Percentiles rank a stretch among this genome's conserved stretches.
Conservation (phyloP, 441 rosid genomes). For the Erodium moschatum region DNA sequence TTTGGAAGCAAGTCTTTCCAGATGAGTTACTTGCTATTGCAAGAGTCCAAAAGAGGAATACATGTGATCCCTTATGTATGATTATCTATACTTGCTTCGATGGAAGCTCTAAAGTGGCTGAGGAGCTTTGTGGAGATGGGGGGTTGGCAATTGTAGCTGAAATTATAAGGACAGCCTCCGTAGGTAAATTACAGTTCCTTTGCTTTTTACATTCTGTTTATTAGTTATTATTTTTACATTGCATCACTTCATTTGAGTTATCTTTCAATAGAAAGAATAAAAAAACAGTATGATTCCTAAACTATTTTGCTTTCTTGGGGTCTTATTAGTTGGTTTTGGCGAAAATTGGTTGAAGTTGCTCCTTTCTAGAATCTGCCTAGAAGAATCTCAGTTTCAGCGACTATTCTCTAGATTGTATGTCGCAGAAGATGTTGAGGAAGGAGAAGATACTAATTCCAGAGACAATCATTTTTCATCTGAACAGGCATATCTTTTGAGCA, state of each 20-base stretch:
- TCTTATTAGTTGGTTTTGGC: slow-evolving; percentile 48
- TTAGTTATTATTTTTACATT: neutral
- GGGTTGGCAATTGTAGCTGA: slow-evolving; percentile 45
- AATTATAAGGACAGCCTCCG: slow-evolving; percentile 39
- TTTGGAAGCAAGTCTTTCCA: slow-evolving; percentile 53
- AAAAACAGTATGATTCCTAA: no score
- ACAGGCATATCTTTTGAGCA: slow-evolving; percentile 51
- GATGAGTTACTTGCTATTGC: slow-evolving; percentile 38
- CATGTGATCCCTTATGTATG: slow-evolving; percentile 65
- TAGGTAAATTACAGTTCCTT: slow-evolving; percentile 26
- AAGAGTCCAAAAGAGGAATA: slow-evolving; percentile 33
- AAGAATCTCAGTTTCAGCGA: slow-evolving; percentile 35
- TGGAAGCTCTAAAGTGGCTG: slow-evolving; percentile 34
- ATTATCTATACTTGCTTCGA: slow-evolving; percentile 54
- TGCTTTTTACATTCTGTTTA: neutral
- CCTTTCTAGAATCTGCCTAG: slow-evolving; percentile 55
- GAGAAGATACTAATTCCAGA: slow-evolving; percentile 15
- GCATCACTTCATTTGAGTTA: neutral
- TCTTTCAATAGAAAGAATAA: neutral
- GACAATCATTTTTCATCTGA: slow-evolving; percentile 33
- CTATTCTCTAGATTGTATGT: slow-evolving; percentile 34
- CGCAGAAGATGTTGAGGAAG: slow-evolving; percentile 16
- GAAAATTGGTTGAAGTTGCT: slow-evolving; percentile 74
- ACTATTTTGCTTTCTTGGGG: neutral
- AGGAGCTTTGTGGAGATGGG: slow-evolving; percentile 34